A percentile compares a stretch with the other conserved stretches of the same genome.
Evolutionary conservation across 805 yeast species (phyloP).

Genomic region (Metschnikowia koreensis): DNA sequence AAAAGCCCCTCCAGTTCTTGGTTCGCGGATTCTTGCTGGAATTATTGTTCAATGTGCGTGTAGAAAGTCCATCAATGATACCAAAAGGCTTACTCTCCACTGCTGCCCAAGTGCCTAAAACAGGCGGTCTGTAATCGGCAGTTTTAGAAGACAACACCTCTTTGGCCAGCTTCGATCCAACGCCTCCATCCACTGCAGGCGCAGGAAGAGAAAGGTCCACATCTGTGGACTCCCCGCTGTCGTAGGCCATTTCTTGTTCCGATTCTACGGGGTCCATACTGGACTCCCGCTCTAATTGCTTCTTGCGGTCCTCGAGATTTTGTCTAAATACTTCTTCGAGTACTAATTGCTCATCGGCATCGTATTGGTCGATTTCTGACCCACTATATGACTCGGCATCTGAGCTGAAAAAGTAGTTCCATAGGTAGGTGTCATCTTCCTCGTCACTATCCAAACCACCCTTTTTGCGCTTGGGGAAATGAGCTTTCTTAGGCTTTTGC

Average conservation of each 20-base stretch:
- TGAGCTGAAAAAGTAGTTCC: conserved; percentile 68
- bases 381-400: conserved; percentile 35
- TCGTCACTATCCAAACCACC: conserved; percentile 37
- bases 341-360: conserved; percentile 21
- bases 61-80: conserved; percentile 90
- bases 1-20: conserved; percentile 24
- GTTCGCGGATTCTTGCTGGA: conserved; percentile 13
- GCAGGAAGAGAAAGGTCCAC: conserved; percentile 85
- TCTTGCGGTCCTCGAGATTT: conserved; percentile 20
- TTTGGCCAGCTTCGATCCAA: conserved; percentile 80
- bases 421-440: conserved; percentile 67
- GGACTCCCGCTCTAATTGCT: conserved; percentile 14
- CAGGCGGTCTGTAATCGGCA: conserved; percentile 85
- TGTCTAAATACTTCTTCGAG: conserved; percentile 26
- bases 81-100: conserved; percentile 80
- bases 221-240: conserved; percentile 90
- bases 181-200: conserved; percentile 47
- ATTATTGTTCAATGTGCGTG: conserved; percentile 61
- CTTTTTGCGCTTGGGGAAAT: conserved; percentile 17
- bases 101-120: conserved; percentile 89
- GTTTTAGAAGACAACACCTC: conserved; percentile 88
- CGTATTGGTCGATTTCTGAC: conserved; percentile 22
- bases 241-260: conserved; percentile 41
- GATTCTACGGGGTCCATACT: conserved; percentile 20
- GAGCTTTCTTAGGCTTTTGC: conserved; percentile 11